Percentiles rank a stretch among this genome's conserved stretches.
These are phyloP conservation scores for Magnaporthiopsis incrustans DNA, from an alignment of 2,329 filamentous ascomycete species.

Conservation along the genomic window DNA sequence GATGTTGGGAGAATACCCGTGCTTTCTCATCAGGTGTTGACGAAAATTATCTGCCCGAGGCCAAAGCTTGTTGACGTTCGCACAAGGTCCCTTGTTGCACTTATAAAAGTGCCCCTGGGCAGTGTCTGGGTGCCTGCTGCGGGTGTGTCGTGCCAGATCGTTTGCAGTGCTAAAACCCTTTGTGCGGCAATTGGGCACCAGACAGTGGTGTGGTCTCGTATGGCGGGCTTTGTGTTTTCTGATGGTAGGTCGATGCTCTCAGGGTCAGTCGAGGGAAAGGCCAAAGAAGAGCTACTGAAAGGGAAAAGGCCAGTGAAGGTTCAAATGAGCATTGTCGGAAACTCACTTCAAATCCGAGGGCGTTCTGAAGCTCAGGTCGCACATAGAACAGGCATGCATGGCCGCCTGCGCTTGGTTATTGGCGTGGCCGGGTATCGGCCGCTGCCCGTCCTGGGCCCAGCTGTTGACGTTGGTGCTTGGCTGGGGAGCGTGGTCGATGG, in stretches of 20 bases:
- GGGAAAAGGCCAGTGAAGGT: constrained; percentile 14
- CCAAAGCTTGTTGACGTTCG: constrained; percentile 61
- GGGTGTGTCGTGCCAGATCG: constrained; percentile 72
- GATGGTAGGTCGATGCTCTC: constrained; percentile 4
- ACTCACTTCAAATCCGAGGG: constrained; percentile 49
- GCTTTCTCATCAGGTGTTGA: constrained; percentile 65
- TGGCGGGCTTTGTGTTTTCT: constrained; percentile 74
- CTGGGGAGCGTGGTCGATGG: background rate
- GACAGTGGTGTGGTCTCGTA: constrained; percentile 57
- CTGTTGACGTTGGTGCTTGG: background rate
- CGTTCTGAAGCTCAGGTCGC: constrained; percentile 33
- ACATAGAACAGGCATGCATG: constrained; percentile 28
- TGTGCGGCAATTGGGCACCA: constrained; percentile 45
- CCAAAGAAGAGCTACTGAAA: background rate
- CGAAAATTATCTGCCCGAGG: constrained; percentile 81
- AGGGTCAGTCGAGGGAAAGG: constrained; percentile 14
- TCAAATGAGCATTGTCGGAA: background rate
- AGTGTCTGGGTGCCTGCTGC: constrained; percentile 54
- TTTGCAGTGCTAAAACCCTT: constrained; percentile 73
- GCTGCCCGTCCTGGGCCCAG: background rate
- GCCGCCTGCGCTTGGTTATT: background rate
- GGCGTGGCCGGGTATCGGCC: background rate
- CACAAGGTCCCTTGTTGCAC: constrained; percentile 51
- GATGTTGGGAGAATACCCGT: constrained; percentile 30
- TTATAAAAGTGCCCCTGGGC: constrained; percentile 45